These are phyloP conservation scores for Verticillium zaregamsianum DNA, from an alignment of 2,329 filamentous ascomycete species.

Conservation along the genomic window DNA sequence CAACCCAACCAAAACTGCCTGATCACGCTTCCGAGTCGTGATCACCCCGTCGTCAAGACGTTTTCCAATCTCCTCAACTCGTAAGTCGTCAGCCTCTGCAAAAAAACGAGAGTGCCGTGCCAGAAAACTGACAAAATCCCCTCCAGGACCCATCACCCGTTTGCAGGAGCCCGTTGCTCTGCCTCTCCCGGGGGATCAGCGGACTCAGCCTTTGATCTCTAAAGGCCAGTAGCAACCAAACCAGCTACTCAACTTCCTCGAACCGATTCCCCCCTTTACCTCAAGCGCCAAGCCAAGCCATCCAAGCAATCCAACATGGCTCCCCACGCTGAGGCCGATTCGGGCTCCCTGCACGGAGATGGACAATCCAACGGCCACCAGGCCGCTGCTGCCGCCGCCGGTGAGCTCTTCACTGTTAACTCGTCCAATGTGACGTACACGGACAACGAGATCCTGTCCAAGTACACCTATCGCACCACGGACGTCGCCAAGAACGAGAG, in stretches of 20 bases:
- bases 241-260: slow-evolving; percentile 7
- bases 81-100: slow-evolving; percentile 44
- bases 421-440: slow-evolving; percentile 93
- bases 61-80: slow-evolving; percentile 98
- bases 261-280: slow-evolving; percentile 12
- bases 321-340: slow-evolving; percentile 81
- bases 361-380: slow-evolving; percentile 35
- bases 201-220: slow-evolving; percentile 46
- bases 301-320: slow-evolving; percentile 61
- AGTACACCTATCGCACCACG: slow-evolving; percentile 96
- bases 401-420: slow-evolving; percentile 75
- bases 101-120: neutral
- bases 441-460: slow-evolving; percentile 81
- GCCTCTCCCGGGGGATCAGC: slow-evolving; percentile 79
- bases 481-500: slow-evolving; percentile 63
- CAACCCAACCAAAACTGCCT: slow-evolving; percentile 11
- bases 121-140: slow-evolving; percentile 19
- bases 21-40: slow-evolving; percentile 57
- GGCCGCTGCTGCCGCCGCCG: slow-evolving; percentile 37
- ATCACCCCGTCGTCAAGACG: slow-evolving; percentile 77
- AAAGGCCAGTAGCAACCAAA: slow-evolving; percentile 20
- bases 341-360: slow-evolving; percentile 58
- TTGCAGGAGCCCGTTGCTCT: slow-evolving; percentile 93
- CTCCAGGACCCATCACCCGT: slow-evolving; percentile 83
- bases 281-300: slow-evolving; percentile 29